Base-by-base conservation (phyloP, 305 asterid genomes). In the Rubia tinctorum region DNA sequence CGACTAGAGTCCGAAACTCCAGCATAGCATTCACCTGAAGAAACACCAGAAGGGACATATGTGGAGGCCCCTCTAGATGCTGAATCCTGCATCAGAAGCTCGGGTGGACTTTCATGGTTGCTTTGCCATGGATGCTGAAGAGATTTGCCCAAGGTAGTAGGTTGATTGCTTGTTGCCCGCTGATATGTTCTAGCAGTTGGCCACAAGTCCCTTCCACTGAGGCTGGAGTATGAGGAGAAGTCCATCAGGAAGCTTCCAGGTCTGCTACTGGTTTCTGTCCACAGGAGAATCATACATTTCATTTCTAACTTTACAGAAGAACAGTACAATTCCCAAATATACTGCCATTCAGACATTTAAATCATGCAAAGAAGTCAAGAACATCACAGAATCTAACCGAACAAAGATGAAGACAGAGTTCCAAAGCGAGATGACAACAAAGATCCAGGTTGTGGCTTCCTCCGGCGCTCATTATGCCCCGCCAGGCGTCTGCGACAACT, bases 401-500 rank as follows among this genome's bases (percentile, higher is more conserved):
- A 87, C 42, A 86, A 42, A 60, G 91, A 74, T 2, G 94, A 76
- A 80, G 84, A 78, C 66, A 84, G 82, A 73, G 40, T 81, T 76
- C 96, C 96, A 78, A 77, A 87, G 82, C 85, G 87, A 74, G 88
- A 68, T 64, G 95, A 85, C 83, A 88, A 63, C 55, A 87, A 66
- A 47, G 89, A 76, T 76, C 86, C 90, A 12, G 89, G 86, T n/a
- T 89, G 89, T 23, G 91, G 96, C 88, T 93, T 93, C 84, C 97
- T 86, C 59, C 98, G 71, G 42, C 97, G 96, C 84, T 91, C 97
- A 13, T 91, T 93, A 83, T 93, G 98, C 73, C 96, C 95, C 20
- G 97, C 98, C 72, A 93, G 86, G 76, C 98, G 96, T 79, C 97
- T 88, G 74, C 97, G 89, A 80, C 98, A 93, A 74, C 98, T 93